Percentiles rank a stretch among this genome's conserved stretches.
These are phyloP conservation scores for Blastobotrys terrestris DNA, from an alignment of 805 yeast species.

Conservation along the genomic window DNA sequence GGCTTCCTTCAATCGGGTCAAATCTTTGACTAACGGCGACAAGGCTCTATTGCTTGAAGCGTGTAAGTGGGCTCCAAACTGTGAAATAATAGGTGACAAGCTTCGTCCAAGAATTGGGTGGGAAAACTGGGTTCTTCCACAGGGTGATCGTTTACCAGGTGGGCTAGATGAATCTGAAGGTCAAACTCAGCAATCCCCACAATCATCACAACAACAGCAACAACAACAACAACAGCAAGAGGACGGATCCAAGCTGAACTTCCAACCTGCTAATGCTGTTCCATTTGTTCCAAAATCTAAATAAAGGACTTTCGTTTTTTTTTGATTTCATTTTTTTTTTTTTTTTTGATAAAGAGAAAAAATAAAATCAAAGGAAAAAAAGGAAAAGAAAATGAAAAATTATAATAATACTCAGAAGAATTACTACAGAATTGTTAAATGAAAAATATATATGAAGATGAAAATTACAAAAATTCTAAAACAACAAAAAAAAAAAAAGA, in stretches of 20 bases:
- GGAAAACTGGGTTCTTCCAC: constrained; percentile 64
- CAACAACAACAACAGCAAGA: constrained; percentile 10
- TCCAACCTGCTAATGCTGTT: constrained; percentile 32
- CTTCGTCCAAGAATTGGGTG: constrained; percentile 56
- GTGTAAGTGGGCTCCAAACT: constrained; percentile 44
- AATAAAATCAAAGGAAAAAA: no score
- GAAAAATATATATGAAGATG: no score
- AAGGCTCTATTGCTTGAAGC: constrained; percentile 48
- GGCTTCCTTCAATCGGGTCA: constrained; percentile 70
- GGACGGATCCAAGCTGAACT: constrained; percentile 21
- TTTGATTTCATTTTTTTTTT: no score
- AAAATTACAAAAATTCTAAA: no score
- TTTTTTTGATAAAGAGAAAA: no score
- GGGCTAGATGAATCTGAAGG: constrained; percentile 40
- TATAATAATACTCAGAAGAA: no score
- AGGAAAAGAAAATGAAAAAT: no score
- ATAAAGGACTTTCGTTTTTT: neutral
- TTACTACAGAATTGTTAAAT: no score
- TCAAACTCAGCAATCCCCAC: constrained; percentile 17
- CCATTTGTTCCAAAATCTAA: constrained; percentile 31
- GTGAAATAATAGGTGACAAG: constrained; percentile 48
- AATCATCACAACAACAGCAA: constrained; percentile 16
- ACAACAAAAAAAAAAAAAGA: neutral
- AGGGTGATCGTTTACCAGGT: constrained; percentile 39
- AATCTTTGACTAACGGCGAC: constrained; percentile 56